phyloP scores from a whole-genome alignment of 352 stramenopile species.

The Blastocystis sp. region DNA sequence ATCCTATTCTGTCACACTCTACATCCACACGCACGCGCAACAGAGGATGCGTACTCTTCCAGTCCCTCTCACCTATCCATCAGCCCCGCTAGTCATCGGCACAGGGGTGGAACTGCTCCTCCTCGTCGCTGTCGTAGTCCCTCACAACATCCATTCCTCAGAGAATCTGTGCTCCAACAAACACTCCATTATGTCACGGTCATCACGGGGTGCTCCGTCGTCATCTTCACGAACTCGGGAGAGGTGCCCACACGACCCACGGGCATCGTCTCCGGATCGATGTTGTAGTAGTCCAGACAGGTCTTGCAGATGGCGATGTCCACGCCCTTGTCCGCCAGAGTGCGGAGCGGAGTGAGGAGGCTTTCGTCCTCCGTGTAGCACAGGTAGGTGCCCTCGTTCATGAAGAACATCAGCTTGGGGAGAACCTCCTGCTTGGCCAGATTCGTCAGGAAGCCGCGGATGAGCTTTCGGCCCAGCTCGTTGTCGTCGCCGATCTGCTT shows the following conservation, averaged over 20 bases:
- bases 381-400: slow-evolving; percentile 55
- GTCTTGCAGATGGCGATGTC: slow-evolving; percentile 67
- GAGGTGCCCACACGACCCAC: slow-evolving; percentile 65
- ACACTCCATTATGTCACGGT: slow-evolving; percentile 47
- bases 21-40: neutral
- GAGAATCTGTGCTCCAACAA: slow-evolving; percentile 7
- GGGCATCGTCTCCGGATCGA: slow-evolving; percentile 18
- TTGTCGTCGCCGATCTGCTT: slow-evolving; percentile 56
- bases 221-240: slow-evolving; percentile 63
- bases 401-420: slow-evolving; percentile 59
- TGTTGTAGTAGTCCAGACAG: slow-evolving; percentile 56
- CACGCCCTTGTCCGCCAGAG: slow-evolving; percentile 31
- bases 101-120: slow-evolving; percentile 29
- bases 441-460: slow-evolving; percentile 64
- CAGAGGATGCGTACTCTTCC: neutral
- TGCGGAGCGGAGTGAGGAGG: slow-evolving; percentile 24
- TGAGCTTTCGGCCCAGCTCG: slow-evolving; percentile 44
- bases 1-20: neutral
- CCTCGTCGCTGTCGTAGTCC: slow-evolving; percentile 29
- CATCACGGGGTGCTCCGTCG: slow-evolving; percentile 37
- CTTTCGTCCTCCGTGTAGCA: slow-evolving; percentile 46
- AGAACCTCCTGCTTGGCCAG: slow-evolving; percentile 36
- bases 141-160: slow-evolving; percentile 10
- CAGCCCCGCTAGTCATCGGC: neutral
- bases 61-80: neutral